These are phyloP conservation scores for Termitomyces sp. DNA, from an alignment of 768 basidiomycete species.

Conservation along the genomic window DNA sequence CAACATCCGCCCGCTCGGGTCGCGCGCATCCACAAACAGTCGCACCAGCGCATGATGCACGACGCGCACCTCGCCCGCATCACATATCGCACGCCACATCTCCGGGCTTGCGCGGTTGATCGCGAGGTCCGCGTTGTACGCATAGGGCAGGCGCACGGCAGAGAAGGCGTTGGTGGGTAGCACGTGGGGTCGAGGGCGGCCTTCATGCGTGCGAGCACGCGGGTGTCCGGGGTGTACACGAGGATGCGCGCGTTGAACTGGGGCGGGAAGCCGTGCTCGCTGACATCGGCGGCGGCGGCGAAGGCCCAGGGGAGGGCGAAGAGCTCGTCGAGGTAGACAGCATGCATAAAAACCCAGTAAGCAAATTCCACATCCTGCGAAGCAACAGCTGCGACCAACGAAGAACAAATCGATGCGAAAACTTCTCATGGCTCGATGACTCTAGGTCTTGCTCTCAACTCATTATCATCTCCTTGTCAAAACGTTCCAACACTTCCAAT, in stretches of 20 bases:
- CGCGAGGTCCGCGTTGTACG: conserved; percentile 36
- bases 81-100: conserved; percentile 27
- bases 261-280: conserved; percentile 25
- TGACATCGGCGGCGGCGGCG: conserved; percentile 35
- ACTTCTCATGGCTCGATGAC: no score
- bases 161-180: conserved; percentile 26
- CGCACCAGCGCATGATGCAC: conserved; percentile 30
- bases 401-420: no score
- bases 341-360: no score
- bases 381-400: no score
- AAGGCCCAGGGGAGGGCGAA: conserved; percentile 34
- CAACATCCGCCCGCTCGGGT: conserved; percentile 12
- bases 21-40: conserved; percentile 14
- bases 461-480: no score
- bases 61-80: conserved; percentile 21
- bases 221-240: conserved; percentile 24
- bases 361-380: no score
- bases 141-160: conserved; percentile 29
- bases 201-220: conserved; percentile 25
- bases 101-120: conserved; percentile 25
- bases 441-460: no score
- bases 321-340: conserved; percentile 42
- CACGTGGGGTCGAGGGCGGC: conserved; percentile 19
- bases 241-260: conserved; percentile 36
- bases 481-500: no score